Evolutionary conservation across 495 filamentous ascomycete genomes (phyloP), one percentile per base, ranked within the genome.

Genomic region (Penicillium ucsense): DNA sequence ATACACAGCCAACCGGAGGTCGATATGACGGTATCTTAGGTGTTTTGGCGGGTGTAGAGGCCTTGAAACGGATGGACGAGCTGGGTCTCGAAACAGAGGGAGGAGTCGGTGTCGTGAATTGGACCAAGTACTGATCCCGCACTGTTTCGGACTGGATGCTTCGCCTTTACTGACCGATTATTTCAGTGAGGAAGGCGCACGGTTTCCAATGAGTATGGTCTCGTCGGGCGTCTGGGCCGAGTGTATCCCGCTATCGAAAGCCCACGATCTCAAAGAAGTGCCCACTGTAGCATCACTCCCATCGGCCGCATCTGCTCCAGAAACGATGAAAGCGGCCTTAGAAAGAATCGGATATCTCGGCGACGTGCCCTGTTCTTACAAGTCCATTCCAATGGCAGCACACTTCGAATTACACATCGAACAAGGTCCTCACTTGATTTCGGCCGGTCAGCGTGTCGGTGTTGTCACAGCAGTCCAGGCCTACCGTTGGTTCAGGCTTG

Each of bases 371-470:
- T 77, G 77, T 10, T 80, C 73, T 40, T 73, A 83, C 59, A 68
- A 75, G 49, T 63, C 73, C 40, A 81, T 77, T 8, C 85, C 84
- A 0, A 80, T 90, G 68, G 87, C 78, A 11, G 86, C 86, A 2
- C 85, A 89, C 59, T 90, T 90, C 62, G 86, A 92, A 58, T 67
- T 89, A 4, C 86, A 90, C 55, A 89, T 91, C 46, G 86, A 91
- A 56, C 86, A 91, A 64, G 85, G 85, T 0, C 84, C 84, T 10
- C 78, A 83, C 36, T 73, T 91, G 3, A 77, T 87, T 44, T 64
- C 69, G 3, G 72, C 77, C 27, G 63, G 70, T 12, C 72, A 81
- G 52, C 80, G 80, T 35, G 76, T 89, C 28, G 86, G 85, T 6
- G 75, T 87, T 5, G 86, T 89, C 20, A 75, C 75, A 27, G 86